Evolutionary conservation across 2,329 filamentous ascomycete species (phyloP).

Genomic region (Sclerotinia spermophila): DNA sequence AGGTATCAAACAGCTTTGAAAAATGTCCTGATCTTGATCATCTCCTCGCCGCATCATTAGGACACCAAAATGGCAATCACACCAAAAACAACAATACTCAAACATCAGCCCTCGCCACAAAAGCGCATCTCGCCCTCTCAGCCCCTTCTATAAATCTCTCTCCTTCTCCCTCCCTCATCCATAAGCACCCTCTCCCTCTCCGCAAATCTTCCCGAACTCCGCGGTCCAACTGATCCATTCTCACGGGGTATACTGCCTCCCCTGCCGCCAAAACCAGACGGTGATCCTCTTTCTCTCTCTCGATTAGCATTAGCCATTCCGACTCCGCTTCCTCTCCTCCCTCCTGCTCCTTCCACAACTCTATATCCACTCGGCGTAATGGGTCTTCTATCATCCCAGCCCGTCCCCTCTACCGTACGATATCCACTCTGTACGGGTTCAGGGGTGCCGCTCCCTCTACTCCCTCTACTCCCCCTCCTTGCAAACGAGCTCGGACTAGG

Average conservation of each 20-base stretch:
- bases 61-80: background rate
- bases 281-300: background rate
- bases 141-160: background rate
- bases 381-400: background rate
- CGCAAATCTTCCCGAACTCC: conserved; percentile 4
- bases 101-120: background rate
- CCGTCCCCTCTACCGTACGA: conserved; percentile 2
- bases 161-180: conserved; percentile 14
- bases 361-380: conserved; percentile 6
- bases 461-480: background rate
- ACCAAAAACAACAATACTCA: background rate
- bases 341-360: background rate
- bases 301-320: background rate
- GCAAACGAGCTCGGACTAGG: background rate
- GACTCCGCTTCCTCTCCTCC: background rate
- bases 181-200: conserved; percentile 4
- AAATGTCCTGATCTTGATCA: too few relatives aligned
- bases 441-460: background rate
- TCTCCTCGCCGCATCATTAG: background rate
- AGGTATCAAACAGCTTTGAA: background rate
- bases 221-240: background rate
- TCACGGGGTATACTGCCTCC: background rate
- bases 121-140: background rate
- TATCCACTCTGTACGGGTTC: background rate
- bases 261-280: background rate